Evolutionary conservation across 2,329 filamentous ascomycete genomes (phyloP).

Genomic region (Paecilomyces sp.): DNA sequence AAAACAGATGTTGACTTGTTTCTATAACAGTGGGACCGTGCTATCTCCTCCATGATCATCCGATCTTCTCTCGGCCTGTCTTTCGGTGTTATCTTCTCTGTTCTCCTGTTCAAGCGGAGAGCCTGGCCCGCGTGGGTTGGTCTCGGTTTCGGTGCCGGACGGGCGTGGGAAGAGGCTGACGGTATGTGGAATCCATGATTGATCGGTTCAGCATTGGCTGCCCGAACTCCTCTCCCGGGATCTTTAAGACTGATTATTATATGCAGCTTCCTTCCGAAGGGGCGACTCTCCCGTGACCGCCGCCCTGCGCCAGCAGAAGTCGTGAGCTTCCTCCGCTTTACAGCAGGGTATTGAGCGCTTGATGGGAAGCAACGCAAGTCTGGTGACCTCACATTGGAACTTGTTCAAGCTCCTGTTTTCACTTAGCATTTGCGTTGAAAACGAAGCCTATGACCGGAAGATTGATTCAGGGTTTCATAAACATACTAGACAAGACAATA

Average conservation of each 20-base stretch:
- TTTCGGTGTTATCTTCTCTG: conserved; percentile 97
- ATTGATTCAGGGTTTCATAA: background rate
- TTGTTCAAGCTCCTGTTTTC: background rate
- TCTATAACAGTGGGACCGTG: conserved; percentile 80
- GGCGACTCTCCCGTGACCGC: conserved; percentile 34
- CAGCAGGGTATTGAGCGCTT: background rate
- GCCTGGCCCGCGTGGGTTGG: conserved; percentile 96
- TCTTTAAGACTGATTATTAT: conserved; percentile 8
- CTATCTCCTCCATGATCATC: conserved; percentile 94
- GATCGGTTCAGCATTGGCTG: background rate
- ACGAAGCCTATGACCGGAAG: background rate
- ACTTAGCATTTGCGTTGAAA: background rate
- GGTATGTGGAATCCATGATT: conserved; percentile 42
- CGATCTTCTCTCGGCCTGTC: conserved; percentile 91
- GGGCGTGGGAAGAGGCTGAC: conserved; percentile 98
- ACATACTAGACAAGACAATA: conserved; percentile 2
- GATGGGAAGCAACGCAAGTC: background rate
- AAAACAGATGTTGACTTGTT: conserved; percentile 2
- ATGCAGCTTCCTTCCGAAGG: conserved; percentile 36
- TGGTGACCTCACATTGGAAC: background rate
- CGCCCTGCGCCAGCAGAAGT: conserved; percentile 28
- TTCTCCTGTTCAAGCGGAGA: conserved; percentile 94
- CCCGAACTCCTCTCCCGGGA: background rate
- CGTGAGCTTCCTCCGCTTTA: conserved; percentile 5
- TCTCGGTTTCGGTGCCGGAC: conserved; percentile 87